These are phyloP conservation scores for Hypoxylon intermedium DNA, from an alignment of 495 filamentous ascomycete genomes.

Conservation along the genomic window DNA sequence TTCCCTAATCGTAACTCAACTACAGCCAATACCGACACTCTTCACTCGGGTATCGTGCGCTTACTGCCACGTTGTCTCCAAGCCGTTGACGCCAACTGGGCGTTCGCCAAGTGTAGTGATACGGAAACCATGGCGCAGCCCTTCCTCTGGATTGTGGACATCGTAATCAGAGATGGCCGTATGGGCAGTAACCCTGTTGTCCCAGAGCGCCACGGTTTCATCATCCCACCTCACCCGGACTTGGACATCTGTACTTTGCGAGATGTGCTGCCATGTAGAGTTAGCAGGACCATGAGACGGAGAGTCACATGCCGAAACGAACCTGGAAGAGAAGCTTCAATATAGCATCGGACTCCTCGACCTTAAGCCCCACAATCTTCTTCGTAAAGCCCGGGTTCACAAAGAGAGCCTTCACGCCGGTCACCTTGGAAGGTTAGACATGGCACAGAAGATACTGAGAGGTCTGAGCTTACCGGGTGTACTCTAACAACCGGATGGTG, in stretches of 20 bases:
- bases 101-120: conserved; percentile 55
- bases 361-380: conserved; percentile 74
- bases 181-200: conserved; percentile 69
- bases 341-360: conserved; percentile 72
- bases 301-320: conserved; percentile 46
- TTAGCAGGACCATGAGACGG: no score
- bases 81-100: conserved; percentile 52
- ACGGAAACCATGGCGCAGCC: conserved; percentile 55
- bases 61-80: conserved; percentile 49
- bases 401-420: conserved; percentile 80
- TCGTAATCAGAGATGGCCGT: conserved; percentile 63
- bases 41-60: no score
- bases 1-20: neutral
- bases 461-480: conserved; percentile 57
- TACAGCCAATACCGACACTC: no score
- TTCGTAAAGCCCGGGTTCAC: conserved; percentile 84
- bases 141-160: conserved; percentile 53
- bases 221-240: conserved; percentile 75
- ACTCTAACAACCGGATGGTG: conserved; percentile 76
- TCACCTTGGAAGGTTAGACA: conserved; percentile 52
- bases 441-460: neutral
- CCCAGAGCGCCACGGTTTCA: conserved; percentile 77
- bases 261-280: conserved; percentile 42
- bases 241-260: conserved; percentile 66
- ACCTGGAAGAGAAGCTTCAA: conserved; percentile 70